Conservation (phyloP, 1,284 basidiomycete genomes). For the Entoloma clypeatum region DNA sequence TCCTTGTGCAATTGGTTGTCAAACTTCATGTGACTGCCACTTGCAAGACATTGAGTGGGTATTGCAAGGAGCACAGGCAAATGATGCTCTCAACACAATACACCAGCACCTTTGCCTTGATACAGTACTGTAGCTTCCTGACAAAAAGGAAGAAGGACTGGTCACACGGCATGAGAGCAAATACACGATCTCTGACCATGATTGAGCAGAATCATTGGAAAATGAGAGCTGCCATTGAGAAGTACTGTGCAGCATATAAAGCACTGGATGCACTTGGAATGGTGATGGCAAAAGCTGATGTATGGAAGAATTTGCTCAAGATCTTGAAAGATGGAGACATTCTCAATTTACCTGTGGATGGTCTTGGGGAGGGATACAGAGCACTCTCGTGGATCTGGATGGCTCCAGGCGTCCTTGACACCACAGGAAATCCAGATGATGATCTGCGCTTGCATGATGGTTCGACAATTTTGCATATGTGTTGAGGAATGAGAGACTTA, state of each 20-base stretch:
- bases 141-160: conserved; percentile 12
- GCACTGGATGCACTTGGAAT: conserved; percentile 46
- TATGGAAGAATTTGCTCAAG: not conserved
- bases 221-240: conserved; percentile 6
- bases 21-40: not conserved
- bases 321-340: not conserved
- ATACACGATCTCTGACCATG: conserved; percentile 12
- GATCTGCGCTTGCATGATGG: not conserved
- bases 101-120: conserved; percentile 10
- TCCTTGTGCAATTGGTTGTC: not conserved
- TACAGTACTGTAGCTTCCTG: no score
- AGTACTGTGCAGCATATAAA: conserved; percentile 7
- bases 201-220: conserved; percentile 13
- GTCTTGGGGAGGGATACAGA: not conserved
- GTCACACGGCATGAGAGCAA: conserved; percentile 12
- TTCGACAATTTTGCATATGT: no score
- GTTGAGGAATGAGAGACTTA: no score
- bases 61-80: conserved; percentile 8
- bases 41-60: conserved; percentile 1
- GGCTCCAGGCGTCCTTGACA: conserved; percentile 21
- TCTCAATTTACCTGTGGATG: not conserved
- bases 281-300: not conserved
- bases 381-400: conserved; percentile 13
- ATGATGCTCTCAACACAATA: conserved; percentile 7
- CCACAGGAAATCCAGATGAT: not conserved